A percentile compares a stretch with the other conserved stretches of the same genome.
These are phyloP conservation scores for Annulohypoxylon nitens DNA, from an alignment of 495 filamentous ascomycete genomes.

Conservation along the genomic window DNA sequence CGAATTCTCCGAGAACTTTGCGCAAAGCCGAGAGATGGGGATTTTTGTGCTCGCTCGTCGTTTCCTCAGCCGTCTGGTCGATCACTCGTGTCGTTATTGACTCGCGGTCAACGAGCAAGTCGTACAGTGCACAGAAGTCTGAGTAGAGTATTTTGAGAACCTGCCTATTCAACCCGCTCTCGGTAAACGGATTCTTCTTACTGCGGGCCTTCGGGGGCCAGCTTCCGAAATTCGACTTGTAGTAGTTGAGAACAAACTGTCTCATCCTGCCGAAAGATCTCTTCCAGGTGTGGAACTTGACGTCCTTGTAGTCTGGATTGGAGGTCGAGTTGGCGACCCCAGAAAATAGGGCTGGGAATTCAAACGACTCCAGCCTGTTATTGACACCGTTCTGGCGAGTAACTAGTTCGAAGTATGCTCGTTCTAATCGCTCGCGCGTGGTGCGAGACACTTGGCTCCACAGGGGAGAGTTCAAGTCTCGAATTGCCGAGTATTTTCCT, in stretches of 20 bases:
- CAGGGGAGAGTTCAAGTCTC: conserved; percentile 74
- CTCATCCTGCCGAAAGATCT: conserved; percentile 78
- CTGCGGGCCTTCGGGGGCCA: conserved; percentile 94
- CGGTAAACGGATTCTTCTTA: conserved; percentile 92
- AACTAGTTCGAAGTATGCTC: conserved; percentile 82
- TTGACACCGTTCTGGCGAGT: conserved; percentile 75
- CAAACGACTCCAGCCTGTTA: conserved; percentile 78
- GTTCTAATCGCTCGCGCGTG: conserved; percentile 83
- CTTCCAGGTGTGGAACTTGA: conserved; percentile 89
- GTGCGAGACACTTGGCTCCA: conserved; percentile 74
- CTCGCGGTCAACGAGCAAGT: conserved; percentile 84
- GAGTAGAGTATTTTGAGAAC: conserved; percentile 85
- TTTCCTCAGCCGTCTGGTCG: conserved; percentile 61
- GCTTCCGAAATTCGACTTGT: conserved; percentile 85
- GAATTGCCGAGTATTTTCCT: conserved; percentile 84
- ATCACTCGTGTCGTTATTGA: conserved; percentile 69
- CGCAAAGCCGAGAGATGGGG: conserved; percentile 69
- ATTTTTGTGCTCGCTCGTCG: conserved; percentile 55
- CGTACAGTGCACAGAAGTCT: conserved; percentile 89
- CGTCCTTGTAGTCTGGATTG: conserved; percentile 75
- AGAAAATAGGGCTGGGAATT: conserved; percentile 92
- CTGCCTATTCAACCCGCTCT: conserved; percentile 84
- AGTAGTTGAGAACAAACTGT: conserved; percentile 79
- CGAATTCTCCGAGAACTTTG: conserved; percentile 84
- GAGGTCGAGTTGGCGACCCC: conserved; percentile 86